phyloP scores from a whole-genome alignment of 108 stramenopile genomes.

The Asterionellopsis glacialis region DNA sequence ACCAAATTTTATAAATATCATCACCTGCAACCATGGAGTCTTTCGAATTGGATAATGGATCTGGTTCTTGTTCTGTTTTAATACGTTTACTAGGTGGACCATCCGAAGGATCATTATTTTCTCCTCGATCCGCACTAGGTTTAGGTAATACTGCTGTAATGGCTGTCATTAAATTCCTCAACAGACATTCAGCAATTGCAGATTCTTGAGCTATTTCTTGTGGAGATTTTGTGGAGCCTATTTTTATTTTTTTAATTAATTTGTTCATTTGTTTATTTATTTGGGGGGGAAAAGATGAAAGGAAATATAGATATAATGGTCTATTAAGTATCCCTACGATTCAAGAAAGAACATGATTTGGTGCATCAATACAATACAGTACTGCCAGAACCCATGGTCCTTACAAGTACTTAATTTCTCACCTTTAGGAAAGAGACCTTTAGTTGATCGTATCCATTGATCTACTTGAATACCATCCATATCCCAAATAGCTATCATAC shows the following conservation, averaged over 20 bases:
- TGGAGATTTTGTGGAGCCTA: neutral
- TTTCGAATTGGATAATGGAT: neutral
- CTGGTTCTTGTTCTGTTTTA: neutral
- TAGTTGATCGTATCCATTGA: conserved; percentile 2
- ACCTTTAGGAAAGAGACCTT: conserved; percentile 1
- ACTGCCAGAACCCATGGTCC: too few species aligned
- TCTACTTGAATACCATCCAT: conserved; percentile 2
- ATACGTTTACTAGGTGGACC: conserved; percentile 2
- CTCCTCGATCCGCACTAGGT: neutral
- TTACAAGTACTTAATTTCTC: neutral
- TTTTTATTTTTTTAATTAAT: neutral
- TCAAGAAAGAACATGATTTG: too few species aligned
- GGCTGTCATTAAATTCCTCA: neutral
- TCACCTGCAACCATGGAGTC: neutral
- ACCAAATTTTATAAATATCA: conserved; percentile 4
- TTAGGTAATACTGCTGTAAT: neutral
- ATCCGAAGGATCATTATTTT: neutral
- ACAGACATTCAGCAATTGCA: neutral
- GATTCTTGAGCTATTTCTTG: neutral
- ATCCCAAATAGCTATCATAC: conserved; percentile 4
- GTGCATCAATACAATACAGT: too few species aligned
- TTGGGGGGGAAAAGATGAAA: too few species aligned
- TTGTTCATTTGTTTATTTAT: neutral
- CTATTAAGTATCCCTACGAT: too few species aligned
- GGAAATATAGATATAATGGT: too few species aligned